Base-by-base conservation (phyloP, 176 grass and related monocot genomes). In the Zea mays region DNA sequence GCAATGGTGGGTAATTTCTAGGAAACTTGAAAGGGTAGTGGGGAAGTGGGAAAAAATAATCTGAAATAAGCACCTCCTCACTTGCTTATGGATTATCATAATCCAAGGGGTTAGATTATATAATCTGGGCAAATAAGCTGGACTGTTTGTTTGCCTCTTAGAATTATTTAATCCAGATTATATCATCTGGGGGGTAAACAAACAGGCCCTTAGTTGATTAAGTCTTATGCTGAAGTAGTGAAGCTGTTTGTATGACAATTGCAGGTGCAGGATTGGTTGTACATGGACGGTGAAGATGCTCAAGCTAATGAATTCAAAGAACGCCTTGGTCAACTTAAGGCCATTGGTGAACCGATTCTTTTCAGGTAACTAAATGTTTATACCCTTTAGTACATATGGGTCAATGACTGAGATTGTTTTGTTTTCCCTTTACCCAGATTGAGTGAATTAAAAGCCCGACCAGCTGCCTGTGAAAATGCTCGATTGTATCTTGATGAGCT, bases 231-330 rank as follows among this genome's bases (percentile, higher is more conserved):
- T 75, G 69, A 63, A 57, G 55, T 57, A 57, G 17, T 57, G n/a
- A 57, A 58, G 20, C 79, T 81, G 1, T 49, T 75, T 75, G 27
- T 82, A 60, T 49, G 71, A 14, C 44, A 72, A 83, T 16, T 83
- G 73, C 76, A 99, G 96, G 96, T 96, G 39, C 92, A 99, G 77
- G 96, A 99, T 59, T 99, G 96, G 96, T 84, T 99, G 65, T 99
- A 99, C 66, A 96, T 90, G 93, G 96, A 99, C 17, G 96, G 92
- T 42, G 96, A 99, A 81, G 96, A 99, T 67, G 96, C 92, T 85
- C 86, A 88, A 89, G 90, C 92, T 65, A 89, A 80, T 57, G 96
- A 96, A 90, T 99, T 99, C 51, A 65, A 96, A 89, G 92, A 93
- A 75, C 89, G 60, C 5, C 81, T 99, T 70, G 92, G 96, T 67